Base-by-base conservation (phyloP, 495 filamentous ascomycete genomes). In the Apiosordaria backusii region DNA sequence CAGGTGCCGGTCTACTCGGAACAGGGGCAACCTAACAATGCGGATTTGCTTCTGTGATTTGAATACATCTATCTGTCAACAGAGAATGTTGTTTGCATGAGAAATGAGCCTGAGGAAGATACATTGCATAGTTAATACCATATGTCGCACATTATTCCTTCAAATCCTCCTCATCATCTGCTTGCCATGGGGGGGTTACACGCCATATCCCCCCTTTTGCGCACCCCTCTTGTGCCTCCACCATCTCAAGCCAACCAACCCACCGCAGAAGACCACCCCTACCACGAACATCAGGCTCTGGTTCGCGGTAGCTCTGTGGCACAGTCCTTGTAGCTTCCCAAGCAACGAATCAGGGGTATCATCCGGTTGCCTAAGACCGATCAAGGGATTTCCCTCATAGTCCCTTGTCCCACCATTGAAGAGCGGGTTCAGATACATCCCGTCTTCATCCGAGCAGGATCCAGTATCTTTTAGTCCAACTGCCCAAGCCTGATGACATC, bases 1-100 rank as follows among this genome's bases (percentile, higher is more conserved):
- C 83, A 89, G 77, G 81, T 84, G 67, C 78, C 85, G 15, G 83
- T 88, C 67, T 85, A 82, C 77, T 83, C 82, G 18, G 78, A 75
- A 6, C 80, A 79, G 60, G 82, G 77, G 82, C 80, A 24, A 78
- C 77, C 35, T 13, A 45, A 45, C 53, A 85, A 86, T 65, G 81
- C 80, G 23, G 86, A 89, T 79, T 75, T 89, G 72, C 73, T 90
- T 67, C 70, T 87, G 67, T 74, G 83, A 68, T 21, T 13, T 13
- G 35, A 45, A 2, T 45, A 45, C 27, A 7, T 29, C 27, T 7
- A 45, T 45, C 9, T 45, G 35, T 45, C 9, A 2, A 45, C 35
- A 45, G 16, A 13, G 35, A 2, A 45, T 15, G 5, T 45, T 9
- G 35, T 45, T 13, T 45, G 35, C 9, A 45, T 45, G 35, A 45